Base-by-base conservation (phyloP, 805 yeast genomes). In the Candida sithepensis region DNA sequence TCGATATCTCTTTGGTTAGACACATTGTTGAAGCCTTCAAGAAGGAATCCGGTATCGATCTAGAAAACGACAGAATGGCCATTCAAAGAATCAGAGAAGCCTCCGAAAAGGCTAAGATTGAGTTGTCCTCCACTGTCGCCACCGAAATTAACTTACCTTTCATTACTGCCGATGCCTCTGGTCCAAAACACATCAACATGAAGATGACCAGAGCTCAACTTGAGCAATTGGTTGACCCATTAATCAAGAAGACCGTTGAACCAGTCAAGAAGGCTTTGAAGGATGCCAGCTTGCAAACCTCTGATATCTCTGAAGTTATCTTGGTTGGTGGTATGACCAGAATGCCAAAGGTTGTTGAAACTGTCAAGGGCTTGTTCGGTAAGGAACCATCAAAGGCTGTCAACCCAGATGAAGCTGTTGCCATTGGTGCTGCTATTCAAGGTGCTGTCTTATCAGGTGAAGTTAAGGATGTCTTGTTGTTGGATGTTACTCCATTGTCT, bases 361-460 rank as follows among this genome's bases (percentile, higher is more conserved):
- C 81, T 7, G 92, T 87, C 19, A 76, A 73, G 52, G 70, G 71
- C 9, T 53, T 83, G 14, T 85, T 87, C 61, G 73, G 76, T 30
- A 82, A 77, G 61, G 72, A 75, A 51, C 91, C 92, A 36, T 84
- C 82, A 45, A 81, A 85, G 39, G 77, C 80, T 18, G 88, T 87
- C 12, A 87, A 87, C 63, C 95, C 96, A n/a, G 96, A 87, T 65
- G 96, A 87, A 67, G 91, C 94, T n/a, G 95, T 87, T 43, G 94
- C 95, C 40, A 69, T 87, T 55, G 96, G 96, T 61, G 96, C 96
- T 28, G 94, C 95, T 41, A 85, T 87, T 58, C 96, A 87, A 70
- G 96, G 92, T 59, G 95, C 91, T 57, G 84, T 87, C 36, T 70
- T 87, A 47, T 84, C 91, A 19, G 96, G 96, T 55, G 89, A 86